Evolutionary conservation across 1,139 yeast species (phyloP).

Genomic region (Suhomyces kunorum): DNA sequence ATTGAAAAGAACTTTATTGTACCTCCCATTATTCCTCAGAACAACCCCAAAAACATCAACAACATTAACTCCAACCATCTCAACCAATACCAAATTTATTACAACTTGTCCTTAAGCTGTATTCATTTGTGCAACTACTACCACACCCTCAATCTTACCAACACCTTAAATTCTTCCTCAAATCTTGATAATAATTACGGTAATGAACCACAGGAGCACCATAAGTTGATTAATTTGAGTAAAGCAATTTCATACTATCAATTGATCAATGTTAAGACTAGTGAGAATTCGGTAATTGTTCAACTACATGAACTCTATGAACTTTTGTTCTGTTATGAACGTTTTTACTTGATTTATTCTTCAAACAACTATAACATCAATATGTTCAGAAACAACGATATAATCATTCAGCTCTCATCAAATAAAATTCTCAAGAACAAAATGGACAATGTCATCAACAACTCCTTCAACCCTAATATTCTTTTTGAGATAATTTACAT

Average conservation of each 20-base stretch:
- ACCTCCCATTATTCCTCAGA: conserved; percentile 24
- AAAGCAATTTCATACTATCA: conserved; percentile 42
- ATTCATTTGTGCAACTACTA: conserved; percentile 40
- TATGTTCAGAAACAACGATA: conserved; percentile 24
- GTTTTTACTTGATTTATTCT: conserved; percentile 34
- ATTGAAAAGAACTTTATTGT: conserved; percentile 34
- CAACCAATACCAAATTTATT: conserved; percentile 34
- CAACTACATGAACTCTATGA: conserved; percentile 42
- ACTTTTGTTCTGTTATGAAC: conserved; percentile 34
- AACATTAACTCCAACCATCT: conserved; percentile 18
- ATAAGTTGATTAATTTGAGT: conserved; percentile 35
- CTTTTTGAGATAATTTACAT: conserved; percentile 18
- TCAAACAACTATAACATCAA: conserved; percentile 28
- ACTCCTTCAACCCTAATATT: conserved; percentile 15
- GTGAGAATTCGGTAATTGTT: conserved; percentile 22
- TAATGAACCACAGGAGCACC: conserved; percentile 31
- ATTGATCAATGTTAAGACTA: conserved; percentile 31
- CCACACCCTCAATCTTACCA: conserved; percentile 30
- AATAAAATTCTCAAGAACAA: conserved; percentile 12
- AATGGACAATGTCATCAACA: conserved; percentile 11
- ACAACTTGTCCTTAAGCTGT: conserved; percentile 35
- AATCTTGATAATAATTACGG: conserved; percentile 19
- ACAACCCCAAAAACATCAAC: conserved; percentile 12
- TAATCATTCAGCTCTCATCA: conserved; percentile 18
- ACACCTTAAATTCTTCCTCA: conserved; percentile 20